Evolutionary conservation across 2,329 filamentous ascomycete genomes (phyloP), one percentile per base, ranked within the genome.

Genomic region (Hymenoscyphus infarciens): DNA sequence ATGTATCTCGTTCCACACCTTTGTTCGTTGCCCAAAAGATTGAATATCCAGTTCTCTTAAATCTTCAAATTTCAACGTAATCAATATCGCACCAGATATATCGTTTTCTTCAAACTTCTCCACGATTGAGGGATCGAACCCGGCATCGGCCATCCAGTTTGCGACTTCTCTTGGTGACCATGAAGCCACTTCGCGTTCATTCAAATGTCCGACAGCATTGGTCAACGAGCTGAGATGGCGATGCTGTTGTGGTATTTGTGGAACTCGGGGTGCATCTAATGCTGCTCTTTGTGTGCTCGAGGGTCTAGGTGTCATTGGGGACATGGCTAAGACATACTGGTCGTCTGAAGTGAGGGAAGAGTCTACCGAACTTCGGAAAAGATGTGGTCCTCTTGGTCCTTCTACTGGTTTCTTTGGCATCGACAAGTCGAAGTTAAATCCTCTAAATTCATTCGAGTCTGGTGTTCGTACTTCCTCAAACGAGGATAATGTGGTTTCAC

Each of bases 21-120:
- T 87, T 69, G 89, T 91, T 64, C 91, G 82, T 69, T 93, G 89
- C 53, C 91, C 91, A 72, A 95, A 94, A 1, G 91, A 94, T 64
- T 84, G 81, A 61, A 95, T 94, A 68, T 88, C 87, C 19, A 95
- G 82, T 76, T 95, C 91, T 74, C 89, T 89, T 62, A 95, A 79
- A 70, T 95, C 93, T 67, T 96, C 92, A 69, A 94, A 93, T 73
- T 96, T 92, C 53, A 99, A 80, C n/a, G 94, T 92, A 59, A 96
- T 87, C 22, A 98, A 80, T 61, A 98, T 91, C 4, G 87, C 83
- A 15, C 94, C 94, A 29, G 89, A 92, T 75, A 99, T 97, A 73
- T 99, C 94, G 75, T 99, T 96, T 71, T 89, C 85, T 65, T 93
- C 83, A 72, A 99, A 97, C 69, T 89, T 91, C 71, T 96, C 88